Evolutionary conservation across 169 alveolate genomes (phyloP), one percentile per base, ranked within the genome.

Genomic region (Babesia ovata): DNA sequence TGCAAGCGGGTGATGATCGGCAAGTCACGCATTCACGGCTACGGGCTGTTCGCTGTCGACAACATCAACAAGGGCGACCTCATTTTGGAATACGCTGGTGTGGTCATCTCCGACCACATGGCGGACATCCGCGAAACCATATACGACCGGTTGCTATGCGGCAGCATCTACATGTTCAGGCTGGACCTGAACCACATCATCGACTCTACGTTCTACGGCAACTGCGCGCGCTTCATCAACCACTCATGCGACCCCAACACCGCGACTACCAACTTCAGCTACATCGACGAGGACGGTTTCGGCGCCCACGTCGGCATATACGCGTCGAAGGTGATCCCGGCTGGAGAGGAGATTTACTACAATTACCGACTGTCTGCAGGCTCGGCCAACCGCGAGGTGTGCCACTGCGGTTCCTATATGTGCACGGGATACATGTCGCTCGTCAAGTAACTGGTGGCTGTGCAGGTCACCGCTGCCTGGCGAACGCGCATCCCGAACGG

Each of bases 161-260:
- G 79, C 42, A 86, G 93, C 81, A 75, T 84, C 44, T 88, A 88
- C 69, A 75, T 88, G 88, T 96, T 95, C 78, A 91, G 99, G 71
- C 86, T 96, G 36, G 99, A 97, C 70, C 95, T 93, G 61, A 92
- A 94, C 74, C 85, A 89, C 71, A 96, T 97, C 60, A 94, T 97
- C n/a, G 99, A 97, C 87, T 99, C 99, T 7, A 97, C 99, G 16
- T 90, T 91, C 66, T 88, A 90, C 75, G 99, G 99, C 22, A 96
- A 95, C 79, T 94, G 88, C 52, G 98, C 99, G 21, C 86, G 99
- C 59, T 97, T 95, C 86, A 94, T 97, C 60, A 97, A 97, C 86
- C 99, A 97, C 86, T 95, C 98, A 57, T 97, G 99, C 85, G 97
- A 95, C 89, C 67, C 61, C 17, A 48, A 70, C 29, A 63, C 61